Evolutionary conservation across 345 rosid species (phyloP), one percentile per base, ranked within the genome.

Genomic region (Raphanus raphanistrum): DNA sequence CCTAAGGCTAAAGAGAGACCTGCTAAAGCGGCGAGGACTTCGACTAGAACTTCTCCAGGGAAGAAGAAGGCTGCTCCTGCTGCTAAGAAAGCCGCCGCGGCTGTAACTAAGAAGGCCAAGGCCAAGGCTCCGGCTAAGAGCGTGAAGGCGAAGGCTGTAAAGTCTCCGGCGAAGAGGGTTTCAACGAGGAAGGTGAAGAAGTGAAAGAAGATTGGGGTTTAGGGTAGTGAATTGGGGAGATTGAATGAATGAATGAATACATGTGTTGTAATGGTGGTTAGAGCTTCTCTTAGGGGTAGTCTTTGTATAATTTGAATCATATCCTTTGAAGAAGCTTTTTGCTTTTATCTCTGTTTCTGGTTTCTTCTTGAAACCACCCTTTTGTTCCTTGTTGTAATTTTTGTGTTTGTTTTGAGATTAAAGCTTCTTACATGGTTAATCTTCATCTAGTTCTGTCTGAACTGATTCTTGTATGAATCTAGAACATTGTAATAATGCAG

Each of bases 11-110:
- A 84, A 64, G 90, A 85, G 76, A 87, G 86, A 80, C 90, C 92
- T 13, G 88, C 84, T 0, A 92, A 92, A 81, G 88, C 83, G 2
- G 54, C 92, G 0, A 89, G 91, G 74, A 86, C 97, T 8, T 89
- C 97, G 0, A 79, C 87, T 1, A 84, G 94, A 77, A 87, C 88
- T 0, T 76, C 92, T 41, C 92, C 97, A 0, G 94, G 94, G 66
- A 91, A 79, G 80, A 91, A 68, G 27, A 75, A 80, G 0, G 85
- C 82, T 1, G 82, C 84, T 7, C 83, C 85, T 1, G 84, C 85
- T 1, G 84, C 82, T 11, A 91, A 88, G 87, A 85, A 85, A 75
- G 80, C 82, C 0, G 73, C 80, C 0, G 73, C 81, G 0, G 71
- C 85, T 11, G 81, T 70, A 0, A 77, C 81, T 7, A 86, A 87